Evolutionary conservation across 257 asterid genomes (phyloP).

Genomic region (Ehretia macrophylla): DNA sequence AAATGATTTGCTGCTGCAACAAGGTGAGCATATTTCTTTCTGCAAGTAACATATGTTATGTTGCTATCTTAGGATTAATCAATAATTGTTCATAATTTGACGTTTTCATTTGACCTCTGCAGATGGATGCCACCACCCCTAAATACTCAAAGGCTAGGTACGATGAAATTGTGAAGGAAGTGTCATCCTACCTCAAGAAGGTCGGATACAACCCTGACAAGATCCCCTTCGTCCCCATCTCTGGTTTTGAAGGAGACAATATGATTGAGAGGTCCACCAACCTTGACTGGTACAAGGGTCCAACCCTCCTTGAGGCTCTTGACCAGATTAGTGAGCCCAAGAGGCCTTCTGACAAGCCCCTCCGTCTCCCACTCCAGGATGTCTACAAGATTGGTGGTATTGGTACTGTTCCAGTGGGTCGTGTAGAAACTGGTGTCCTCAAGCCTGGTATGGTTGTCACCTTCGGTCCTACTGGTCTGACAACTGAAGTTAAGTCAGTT

Average conservation of each 20-base stretch:
- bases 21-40: constrained; percentile 29
- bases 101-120: neutral
- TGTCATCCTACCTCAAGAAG: constrained; percentile 74
- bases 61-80: too few species aligned
- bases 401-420: constrained; percentile 80
- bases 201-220: constrained; percentile 83
- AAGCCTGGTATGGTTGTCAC: constrained; percentile 77
- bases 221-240: constrained; percentile 60
- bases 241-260: constrained; percentile 70
- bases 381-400: constrained; percentile 88
- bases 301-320: constrained; percentile 77
- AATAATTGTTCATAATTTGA: neutral
- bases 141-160: constrained; percentile 75
- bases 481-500: constrained; percentile 80
- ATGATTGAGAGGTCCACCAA: constrained; percentile 79
- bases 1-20: constrained; percentile 83
- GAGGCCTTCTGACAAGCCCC: constrained; percentile 83
- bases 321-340: constrained; percentile 60
- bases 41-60: too few species aligned
- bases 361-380: constrained; percentile 86
- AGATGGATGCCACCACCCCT: constrained; percentile 91
- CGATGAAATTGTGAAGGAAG: constrained; percentile 75
- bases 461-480: constrained; percentile 67
- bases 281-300: constrained; percentile 89
- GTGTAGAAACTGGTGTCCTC: constrained; percentile 62